These are phyloP conservation scores for Batkoa obscura DNA, from an alignment of 371 early-diverging fungal species.

Conservation along the genomic window DNA sequence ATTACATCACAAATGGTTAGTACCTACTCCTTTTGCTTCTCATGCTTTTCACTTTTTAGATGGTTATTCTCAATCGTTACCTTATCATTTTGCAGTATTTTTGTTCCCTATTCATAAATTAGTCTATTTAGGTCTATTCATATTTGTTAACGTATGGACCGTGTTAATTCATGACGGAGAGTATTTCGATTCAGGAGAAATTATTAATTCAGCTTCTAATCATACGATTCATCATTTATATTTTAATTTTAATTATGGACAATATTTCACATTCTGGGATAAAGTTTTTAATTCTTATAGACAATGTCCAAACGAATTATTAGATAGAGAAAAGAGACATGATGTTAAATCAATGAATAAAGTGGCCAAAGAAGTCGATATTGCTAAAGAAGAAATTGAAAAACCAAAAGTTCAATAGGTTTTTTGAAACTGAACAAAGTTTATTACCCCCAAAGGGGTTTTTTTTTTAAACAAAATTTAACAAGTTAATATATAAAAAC, in stretches of 20 bases:
- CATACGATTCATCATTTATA: constrained; percentile 91
- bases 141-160: constrained; percentile 88
- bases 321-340: constrained; percentile 32
- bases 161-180: constrained; percentile 88
- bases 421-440: not conserved
- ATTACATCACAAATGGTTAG: constrained; percentile 29
- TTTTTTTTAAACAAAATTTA: not conserved
- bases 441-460: not conserved
- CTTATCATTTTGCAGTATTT: constrained; percentile 82
- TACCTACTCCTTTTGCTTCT: constrained; percentile 88
- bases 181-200: constrained; percentile 8
- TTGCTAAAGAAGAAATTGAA: not conserved
- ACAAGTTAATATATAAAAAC: not conserved
- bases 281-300: constrained; percentile 50
- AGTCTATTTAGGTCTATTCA: constrained; percentile 63
- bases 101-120: constrained; percentile 78
- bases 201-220: constrained; percentile 72
- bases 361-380: constrained; percentile 43
- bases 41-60: constrained; percentile 90
- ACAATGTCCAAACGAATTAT: constrained; percentile 45
- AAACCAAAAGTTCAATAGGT: not conserved
- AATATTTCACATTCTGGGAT: constrained; percentile 85
- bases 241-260: constrained; percentile 96
- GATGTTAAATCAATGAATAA: constrained; percentile 39
- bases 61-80: constrained; percentile 81